Evolutionary conservation across 208 protist genomes (phyloP).

Genomic region (Leishmania amazonensis): DNA sequence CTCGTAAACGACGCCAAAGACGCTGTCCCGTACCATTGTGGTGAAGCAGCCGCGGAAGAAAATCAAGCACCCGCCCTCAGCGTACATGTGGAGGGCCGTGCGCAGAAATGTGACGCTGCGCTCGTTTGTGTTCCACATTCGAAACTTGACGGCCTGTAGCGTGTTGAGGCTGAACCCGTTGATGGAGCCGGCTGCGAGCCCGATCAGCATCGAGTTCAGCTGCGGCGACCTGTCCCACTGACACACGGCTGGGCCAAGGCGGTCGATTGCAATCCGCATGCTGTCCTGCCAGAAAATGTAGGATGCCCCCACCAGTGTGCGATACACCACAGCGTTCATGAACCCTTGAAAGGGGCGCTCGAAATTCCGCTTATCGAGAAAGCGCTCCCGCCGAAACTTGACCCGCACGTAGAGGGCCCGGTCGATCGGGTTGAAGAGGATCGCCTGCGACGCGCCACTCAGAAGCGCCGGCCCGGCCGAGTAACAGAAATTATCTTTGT

Average conservation of each 20-base stretch:
- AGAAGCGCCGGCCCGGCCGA: conserved; percentile 70
- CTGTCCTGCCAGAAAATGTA: conserved; percentile 93
- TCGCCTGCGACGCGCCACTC: conserved; percentile 81
- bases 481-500: conserved; percentile 51
- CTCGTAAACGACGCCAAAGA: conserved; percentile 91
- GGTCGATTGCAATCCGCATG: conserved; percentile 67
- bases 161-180: conserved; percentile 86
- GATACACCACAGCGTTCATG: conserved; percentile 88
- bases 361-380: conserved; percentile 88
- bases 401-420: conserved; percentile 91
- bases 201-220: conserved; percentile 78
- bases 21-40: conserved; percentile 81
- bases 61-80: conserved; percentile 69
- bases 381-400: conserved; percentile 61
- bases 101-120: conserved; percentile 59
- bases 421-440: conserved; percentile 91
- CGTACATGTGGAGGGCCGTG: conserved; percentile 64
- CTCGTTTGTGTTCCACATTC: conserved; percentile 84
- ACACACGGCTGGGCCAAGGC: conserved; percentile 39
- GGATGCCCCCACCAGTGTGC: conserved; percentile 81
- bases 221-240: conserved; percentile 58
- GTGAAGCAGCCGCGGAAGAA: conserved; percentile 87
- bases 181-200: conserved; percentile 70
- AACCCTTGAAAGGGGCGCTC: conserved; percentile 92
- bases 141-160: conserved; percentile 90